These are phyloP conservation scores for Phytophthora pini DNA, from an alignment of 352 stramenopile genomes.

Conservation along the genomic window DNA sequence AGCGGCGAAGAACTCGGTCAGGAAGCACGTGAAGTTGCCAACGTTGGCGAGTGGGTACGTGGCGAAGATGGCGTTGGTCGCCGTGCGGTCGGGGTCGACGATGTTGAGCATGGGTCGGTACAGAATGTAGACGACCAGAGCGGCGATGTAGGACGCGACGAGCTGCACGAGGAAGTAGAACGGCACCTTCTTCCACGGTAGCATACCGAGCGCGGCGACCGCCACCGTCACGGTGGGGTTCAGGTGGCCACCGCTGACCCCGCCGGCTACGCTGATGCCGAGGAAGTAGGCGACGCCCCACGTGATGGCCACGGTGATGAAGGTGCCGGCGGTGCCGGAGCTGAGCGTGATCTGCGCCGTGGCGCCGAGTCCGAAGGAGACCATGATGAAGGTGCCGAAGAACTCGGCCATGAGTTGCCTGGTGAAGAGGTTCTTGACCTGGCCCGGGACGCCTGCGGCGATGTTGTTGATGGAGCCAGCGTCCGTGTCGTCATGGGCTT, in stretches of 20 bases:
- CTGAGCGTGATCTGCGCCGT: constrained; percentile 57
- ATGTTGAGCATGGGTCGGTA: constrained; percentile 56
- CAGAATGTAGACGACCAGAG: constrained; percentile 49
- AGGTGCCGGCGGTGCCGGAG: constrained; percentile 44
- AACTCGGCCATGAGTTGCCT: constrained; percentile 64
- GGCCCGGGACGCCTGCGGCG: constrained; percentile 6
- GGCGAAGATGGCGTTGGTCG: constrained; percentile 45
- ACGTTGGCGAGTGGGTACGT: constrained; percentile 45
- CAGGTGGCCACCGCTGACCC: constrained; percentile 62
- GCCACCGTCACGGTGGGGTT: constrained; percentile 62
- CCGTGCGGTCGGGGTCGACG: constrained; percentile 41
- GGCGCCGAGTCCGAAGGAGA: constrained; percentile 52
- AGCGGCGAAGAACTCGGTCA: constrained; percentile 45
- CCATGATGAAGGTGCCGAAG: constrained; percentile 57
- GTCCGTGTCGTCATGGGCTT: constrained; percentile 19
- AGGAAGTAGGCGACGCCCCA: constrained; percentile 69
- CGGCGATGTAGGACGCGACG: constrained; percentile 45
- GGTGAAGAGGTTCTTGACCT: constrained; percentile 41
- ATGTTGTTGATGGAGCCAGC: constrained; percentile 15
- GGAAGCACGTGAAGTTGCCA: constrained; percentile 43
- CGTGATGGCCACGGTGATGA: constrained; percentile 56
- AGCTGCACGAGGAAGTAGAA: constrained; percentile 53
- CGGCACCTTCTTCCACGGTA: constrained; percentile 55
- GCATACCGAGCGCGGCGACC: constrained; percentile 44
- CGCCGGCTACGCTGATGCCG: constrained; percentile 48